These are phyloP conservation scores for Kwoniella bestiolae DNA, from an alignment of 768 basidiomycete species.

Conservation along the genomic window DNA sequence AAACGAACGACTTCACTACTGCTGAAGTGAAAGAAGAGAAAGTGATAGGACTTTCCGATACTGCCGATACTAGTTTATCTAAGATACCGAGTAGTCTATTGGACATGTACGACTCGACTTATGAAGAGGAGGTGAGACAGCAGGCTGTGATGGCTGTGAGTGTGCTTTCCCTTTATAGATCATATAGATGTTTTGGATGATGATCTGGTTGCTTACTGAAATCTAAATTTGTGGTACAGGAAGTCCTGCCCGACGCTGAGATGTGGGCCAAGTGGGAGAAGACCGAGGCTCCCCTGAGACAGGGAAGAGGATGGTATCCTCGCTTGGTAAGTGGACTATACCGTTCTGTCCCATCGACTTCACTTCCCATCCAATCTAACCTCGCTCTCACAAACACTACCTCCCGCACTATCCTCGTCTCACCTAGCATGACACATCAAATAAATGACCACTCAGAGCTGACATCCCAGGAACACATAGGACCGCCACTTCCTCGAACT, in stretches of 20 bases:
- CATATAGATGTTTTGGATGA: not conserved
- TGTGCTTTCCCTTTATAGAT: too few species aligned
- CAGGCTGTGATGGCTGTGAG: slow-evolving; percentile 55
- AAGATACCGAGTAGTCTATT: not conserved
- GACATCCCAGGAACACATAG: too few species aligned
- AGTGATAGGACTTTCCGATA: not conserved
- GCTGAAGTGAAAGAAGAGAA: not conserved
- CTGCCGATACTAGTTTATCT: not conserved
- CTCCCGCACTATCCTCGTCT: too few species aligned
- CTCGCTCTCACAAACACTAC: too few species aligned
- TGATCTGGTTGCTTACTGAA: not conserved
- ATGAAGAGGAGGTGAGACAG: slow-evolving; percentile 51
- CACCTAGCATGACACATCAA: too few species aligned
- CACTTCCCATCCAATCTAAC: too few species aligned
- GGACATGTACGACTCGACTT: slow-evolving; percentile 45
- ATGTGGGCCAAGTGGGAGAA: slow-evolving; percentile 56
- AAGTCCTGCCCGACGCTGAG: slow-evolving; percentile 52
- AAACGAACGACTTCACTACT: not conserved
- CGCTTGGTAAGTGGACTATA: slow-evolving; percentile 37
- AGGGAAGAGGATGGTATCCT: slow-evolving; percentile 56
- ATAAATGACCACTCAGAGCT: too few species aligned
- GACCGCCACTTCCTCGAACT: slow-evolving; percentile 57
- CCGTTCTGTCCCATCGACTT: not conserved
- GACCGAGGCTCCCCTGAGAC: slow-evolving; percentile 52
- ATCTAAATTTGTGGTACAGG: slow-evolving; percentile 24